Evolutionary conservation across 495 filamentous ascomycete genomes (phyloP).

Genomic region (Tuber melanosporum): DNA sequence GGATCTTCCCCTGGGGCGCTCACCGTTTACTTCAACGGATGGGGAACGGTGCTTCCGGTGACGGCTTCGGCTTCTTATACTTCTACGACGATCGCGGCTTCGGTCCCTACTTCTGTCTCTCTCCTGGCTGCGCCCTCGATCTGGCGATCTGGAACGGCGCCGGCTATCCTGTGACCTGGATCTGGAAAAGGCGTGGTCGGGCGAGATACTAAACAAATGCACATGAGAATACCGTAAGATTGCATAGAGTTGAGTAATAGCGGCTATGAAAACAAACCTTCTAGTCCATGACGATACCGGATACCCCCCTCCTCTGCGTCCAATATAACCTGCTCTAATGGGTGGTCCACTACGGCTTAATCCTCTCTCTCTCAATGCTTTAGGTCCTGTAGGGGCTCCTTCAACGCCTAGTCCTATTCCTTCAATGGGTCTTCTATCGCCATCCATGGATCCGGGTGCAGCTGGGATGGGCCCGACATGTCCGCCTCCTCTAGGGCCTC

Average conservation of each 20-base stretch:
- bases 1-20: slow-evolving; percentile 20
- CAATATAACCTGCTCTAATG: slow-evolving; percentile 25
- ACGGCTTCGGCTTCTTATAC: slow-evolving; percentile 43
- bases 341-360: slow-evolving; percentile 45
- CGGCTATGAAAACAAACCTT: slow-evolving; percentile 35
- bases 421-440: slow-evolving; percentile 28
- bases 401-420: slow-evolving; percentile 55
- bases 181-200: slow-evolving; percentile 24
- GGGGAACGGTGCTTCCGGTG: slow-evolving; percentile 42
- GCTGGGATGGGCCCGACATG: slow-evolving; percentile 23
- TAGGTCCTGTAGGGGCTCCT: slow-evolving; percentile 83
- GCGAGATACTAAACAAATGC: slow-evolving; percentile 28
- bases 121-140: slow-evolving; percentile 30
- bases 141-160: slow-evolving; percentile 32
- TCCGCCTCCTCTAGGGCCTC: slow-evolving; percentile 17
- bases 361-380: slow-evolving; percentile 79
- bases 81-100: slow-evolving; percentile 42
- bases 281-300: slow-evolving; percentile 32
- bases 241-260: slow-evolving; percentile 4
- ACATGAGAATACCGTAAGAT: slow-evolving; percentile 25
- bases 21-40: slow-evolving; percentile 28
- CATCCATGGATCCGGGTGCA: slow-evolving; percentile 24
- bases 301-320: slow-evolving; percentile 34
- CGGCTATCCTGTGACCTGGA: slow-evolving; percentile 21
- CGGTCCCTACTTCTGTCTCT: slow-evolving; percentile 35